These are phyloP conservation scores for Salix purpurea DNA, from an alignment of 345 rosid genomes.

Conservation along the genomic window DNA sequence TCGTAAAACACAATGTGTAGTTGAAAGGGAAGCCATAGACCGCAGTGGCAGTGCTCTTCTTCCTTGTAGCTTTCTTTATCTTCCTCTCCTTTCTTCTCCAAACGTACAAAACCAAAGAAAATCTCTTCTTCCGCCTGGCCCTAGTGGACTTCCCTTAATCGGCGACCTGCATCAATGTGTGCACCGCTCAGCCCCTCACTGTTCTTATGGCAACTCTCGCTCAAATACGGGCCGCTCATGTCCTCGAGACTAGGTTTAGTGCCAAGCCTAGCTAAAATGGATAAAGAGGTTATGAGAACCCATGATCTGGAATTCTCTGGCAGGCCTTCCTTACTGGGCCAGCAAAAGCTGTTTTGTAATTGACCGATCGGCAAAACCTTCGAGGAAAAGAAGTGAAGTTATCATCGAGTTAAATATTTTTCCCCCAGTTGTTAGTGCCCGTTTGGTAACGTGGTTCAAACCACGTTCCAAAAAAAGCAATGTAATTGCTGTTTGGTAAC, in stretches of 20 bases:
- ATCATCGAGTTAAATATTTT: too few species aligned
- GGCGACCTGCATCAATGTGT: conserved; percentile 9
- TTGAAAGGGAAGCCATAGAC: background rate
- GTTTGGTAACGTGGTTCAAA: too few species aligned
- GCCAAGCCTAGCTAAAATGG: conserved; percentile 1
- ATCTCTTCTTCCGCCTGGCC: conserved; percentile 12
- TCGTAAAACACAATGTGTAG: background rate
- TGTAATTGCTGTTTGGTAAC: too few species aligned
- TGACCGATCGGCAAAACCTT: too few species aligned
- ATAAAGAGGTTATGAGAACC: background rate
- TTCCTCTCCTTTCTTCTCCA: background rate
- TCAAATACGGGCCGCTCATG: background rate
- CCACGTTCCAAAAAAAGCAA: too few species aligned
- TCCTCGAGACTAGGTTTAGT: background rate
- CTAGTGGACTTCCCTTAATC: conserved; percentile 7
- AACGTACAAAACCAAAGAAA: background rate
- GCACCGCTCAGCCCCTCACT: background rate
- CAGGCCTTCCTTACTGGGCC: conserved; percentile 3
- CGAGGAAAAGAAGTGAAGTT: too few species aligned
- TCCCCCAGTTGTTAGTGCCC: too few species aligned
- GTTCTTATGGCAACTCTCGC: conserved; percentile 4
- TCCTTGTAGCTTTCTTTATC: background rate
- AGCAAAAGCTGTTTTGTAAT: background rate
- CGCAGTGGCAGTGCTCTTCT: background rate
- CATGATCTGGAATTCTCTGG: background rate